Evolutionary conservation across 2,329 filamentous ascomycete species (phyloP), one percentile per base, ranked within the genome.

Genomic region (Colletotrichum eleusines): DNA sequence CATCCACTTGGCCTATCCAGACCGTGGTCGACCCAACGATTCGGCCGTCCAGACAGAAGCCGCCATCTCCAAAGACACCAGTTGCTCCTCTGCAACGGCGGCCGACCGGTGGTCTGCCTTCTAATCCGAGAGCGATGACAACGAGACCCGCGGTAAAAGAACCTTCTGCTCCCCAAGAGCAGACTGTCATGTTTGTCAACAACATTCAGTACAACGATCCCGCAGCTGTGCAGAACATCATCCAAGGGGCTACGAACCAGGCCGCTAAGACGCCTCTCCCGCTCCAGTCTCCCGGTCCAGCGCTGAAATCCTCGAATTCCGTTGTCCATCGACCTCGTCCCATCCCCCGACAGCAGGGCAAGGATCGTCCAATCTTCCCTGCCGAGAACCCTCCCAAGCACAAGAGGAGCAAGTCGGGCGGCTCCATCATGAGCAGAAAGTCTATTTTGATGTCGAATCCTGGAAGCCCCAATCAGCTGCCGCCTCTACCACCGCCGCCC

Each of bases 131-230:
- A 42, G 79, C 83, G 6, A 78, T 79, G 64, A 78, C 79, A 14
- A 73, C 81, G 51, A 80, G 76, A 58, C 63, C 73, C 20, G 65
- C 78, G 3, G 71, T 74, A 18, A 74, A 77, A 35, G 81, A 81
- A 16, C 73, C 74, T 9, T 5, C 66, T 60, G 54, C 68, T 67
- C 60, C 75, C 74, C 64, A 81, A 78, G 63, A 84, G 31, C 83
- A 85, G 69, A 88, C 84, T 5, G 83, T 89, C 55, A 85, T 89
- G 83, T 84, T 88, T 64, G 77, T 89, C 60, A 89, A 88, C 69
- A 82, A 85, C 60, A 87, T 89, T 65, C 81, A 86, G 44, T 89
- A 88, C 72, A 81, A 89, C 64, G 81, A 90, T 66, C 86, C 87
- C 0, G 78, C 75, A 35, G 77, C 80, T 1, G 85, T 89, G 2